Conservation (phyloP, 805 yeast species). For the Jamesozyma lodderae region DNA sequence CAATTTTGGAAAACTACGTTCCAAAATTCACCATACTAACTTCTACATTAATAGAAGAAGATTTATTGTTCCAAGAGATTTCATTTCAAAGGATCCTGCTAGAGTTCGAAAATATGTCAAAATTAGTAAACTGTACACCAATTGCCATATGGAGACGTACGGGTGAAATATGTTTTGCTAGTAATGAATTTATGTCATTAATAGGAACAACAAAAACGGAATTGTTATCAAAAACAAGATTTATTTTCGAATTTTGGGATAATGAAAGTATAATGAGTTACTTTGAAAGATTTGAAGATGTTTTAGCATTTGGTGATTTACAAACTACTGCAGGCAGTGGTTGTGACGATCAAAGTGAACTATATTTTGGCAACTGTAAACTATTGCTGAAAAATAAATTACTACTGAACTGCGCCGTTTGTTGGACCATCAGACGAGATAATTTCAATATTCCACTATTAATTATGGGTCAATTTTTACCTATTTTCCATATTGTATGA, state of each 20-base stretch:
- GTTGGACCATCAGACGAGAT: slow-evolving; percentile 81
- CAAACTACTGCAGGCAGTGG: slow-evolving; percentile 3
- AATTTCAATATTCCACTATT: slow-evolving; percentile 78
- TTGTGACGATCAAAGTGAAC: neutral
- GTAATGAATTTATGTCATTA: slow-evolving; percentile 62
- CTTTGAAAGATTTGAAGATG: slow-evolving; percentile 55
- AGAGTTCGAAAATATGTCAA: slow-evolving; percentile 46
- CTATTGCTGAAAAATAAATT: slow-evolving; percentile 31
- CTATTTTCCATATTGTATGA: slow-evolving; percentile 22
- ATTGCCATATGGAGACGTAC: slow-evolving; percentile 81
- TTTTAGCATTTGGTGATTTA: slow-evolving; percentile 46
- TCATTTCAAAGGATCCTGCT: slow-evolving; percentile 46
- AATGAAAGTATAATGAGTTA: slow-evolving; percentile 65
- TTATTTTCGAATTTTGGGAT: slow-evolving; percentile 76
- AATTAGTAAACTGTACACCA: slow-evolving; percentile 55
- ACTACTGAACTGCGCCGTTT: slow-evolving; percentile 57
- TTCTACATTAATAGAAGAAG: slow-evolving; percentile 61
- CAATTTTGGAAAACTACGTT: slow-evolving; percentile 35
- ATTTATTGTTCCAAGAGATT: slow-evolving; percentile 52
- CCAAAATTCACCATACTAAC: slow-evolving; percentile 75
- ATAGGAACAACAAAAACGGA: slow-evolving; percentile 56
- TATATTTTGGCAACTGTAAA: slow-evolving; percentile 31
- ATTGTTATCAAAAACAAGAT: slow-evolving; percentile 49
- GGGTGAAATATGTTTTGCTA: slow-evolving; percentile 73
- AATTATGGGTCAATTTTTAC: slow-evolving; percentile 72